Base-by-base conservation (phyloP, 2,329 filamentous ascomycete species). In the Canariomyces notabilis region DNA sequence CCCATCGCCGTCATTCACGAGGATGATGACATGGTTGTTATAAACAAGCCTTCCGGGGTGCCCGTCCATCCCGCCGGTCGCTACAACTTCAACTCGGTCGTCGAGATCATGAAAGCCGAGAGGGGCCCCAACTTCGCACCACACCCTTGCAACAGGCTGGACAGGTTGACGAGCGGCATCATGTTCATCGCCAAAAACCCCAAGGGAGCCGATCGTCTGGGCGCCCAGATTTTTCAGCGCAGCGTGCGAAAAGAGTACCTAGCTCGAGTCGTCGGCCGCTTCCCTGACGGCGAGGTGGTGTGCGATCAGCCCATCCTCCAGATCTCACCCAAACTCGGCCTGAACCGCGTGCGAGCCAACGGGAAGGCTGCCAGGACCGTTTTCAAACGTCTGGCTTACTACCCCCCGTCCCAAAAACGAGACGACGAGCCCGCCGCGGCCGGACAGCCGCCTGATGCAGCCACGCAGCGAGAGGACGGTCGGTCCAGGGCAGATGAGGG, bases 121-220 rank as follows among this genome's bases (percentile, higher is more conserved):
- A 72, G 80, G 31, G 73, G 76, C 0, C 65, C 67, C 18, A 65
- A 67, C 21, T 83, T 79, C 62, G 63, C 75, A 42, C 76, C 80
- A 1, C 67, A 79, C 51, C 81, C 93, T 0, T 97, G 91, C 69
- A 95, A 98, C 61, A 77, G 93, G n/a, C 79, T 98, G 21, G 93
- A 98, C 64, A 77, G 93, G 42, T 71, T 98, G 58, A 98, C 93
- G 0, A 95, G 89, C 58, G 93, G 93, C 39, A 87, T 98, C 63
- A 97, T 98, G 91, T 98, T 98, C 65, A 83, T 98, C 57, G 93
- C 85, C 21, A 98, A 98, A 69, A 82, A 87, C 53, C 75, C 83
- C 31, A 79, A 82, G 59, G 87, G 87, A 0, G 91, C 93, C 0
- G 88, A 91, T 54, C 74, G 75, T 23, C 76, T 98, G 56, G 82